Base-by-base conservation (phyloP, 345 rosid genomes). In the Anacardium occidentale region DNA sequence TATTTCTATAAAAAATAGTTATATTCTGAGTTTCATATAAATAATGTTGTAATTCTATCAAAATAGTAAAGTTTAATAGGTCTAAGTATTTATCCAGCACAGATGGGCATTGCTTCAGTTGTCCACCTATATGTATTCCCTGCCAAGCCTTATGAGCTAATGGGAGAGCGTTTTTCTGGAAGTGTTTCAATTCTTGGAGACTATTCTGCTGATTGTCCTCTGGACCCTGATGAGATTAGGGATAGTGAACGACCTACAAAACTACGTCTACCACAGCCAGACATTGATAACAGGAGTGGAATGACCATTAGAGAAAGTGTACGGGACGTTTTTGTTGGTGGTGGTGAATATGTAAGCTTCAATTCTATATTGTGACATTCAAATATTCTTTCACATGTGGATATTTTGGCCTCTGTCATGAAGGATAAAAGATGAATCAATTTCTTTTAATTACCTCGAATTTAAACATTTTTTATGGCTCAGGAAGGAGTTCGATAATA, bases 241-340 rank as follows among this genome's bases (percentile, higher is more conserved):
- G 99, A 96, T 82, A 90, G 95, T 78, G 97, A 96, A 81, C 86
- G 99, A 73, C 99, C 91, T 60, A 93, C 93, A n/a, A 96, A 92
- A 78, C 70, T 91, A 69, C 98, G 97, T 55, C 90, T 92, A 54
- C 99, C 96, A 7, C 96, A 87, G 76, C 98, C 96, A 67, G 90
- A 88, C 67, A 45, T 75, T 64, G 89, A 91, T 78, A 78, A 74
- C 52, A 88, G 82, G 84, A 89, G 94, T 75, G 92, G 93, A 68
- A 96, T 90, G 96, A 93, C 96, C 72, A 83, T 96, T 78, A 85
- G 86, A 81, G 97, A 96, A 83, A 91, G 96, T 77, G 90, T 96
- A 56, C 87, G 89, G 66, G 98, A 96, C 66, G 86, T 96, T 62
- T 85, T 96, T 74, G 94, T 96, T 76, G 98, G 91, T 62, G 98